Evolutionary conservation across 129 eudicot species (phyloP).

Genomic region (Centella asiatica): DNA sequence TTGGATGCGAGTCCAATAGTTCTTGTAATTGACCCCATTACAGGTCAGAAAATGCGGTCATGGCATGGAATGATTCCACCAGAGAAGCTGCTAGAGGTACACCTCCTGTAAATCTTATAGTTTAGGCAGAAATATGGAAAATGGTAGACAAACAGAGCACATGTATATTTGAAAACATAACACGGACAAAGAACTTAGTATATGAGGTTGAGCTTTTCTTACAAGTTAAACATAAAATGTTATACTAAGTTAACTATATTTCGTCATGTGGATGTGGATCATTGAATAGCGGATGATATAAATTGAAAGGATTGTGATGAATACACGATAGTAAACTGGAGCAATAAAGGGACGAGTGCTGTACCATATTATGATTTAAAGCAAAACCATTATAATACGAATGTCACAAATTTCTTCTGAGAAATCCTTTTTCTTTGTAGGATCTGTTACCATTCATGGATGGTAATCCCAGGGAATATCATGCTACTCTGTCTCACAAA

Average conservation of each 20-base stretch:
- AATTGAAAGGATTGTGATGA: neutral
- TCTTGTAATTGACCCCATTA: slow-evolving; percentile 83
- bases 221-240: too few species aligned
- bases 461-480: slow-evolving; percentile 68
- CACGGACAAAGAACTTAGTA: too few species aligned
- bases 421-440: slow-evolving; percentile 23
- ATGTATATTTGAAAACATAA: too few species aligned
- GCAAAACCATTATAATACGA: too few species aligned
- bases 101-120: neutral
- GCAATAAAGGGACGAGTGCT: too few species aligned
- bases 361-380: too few species aligned
- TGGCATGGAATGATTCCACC: slow-evolving; percentile 99
- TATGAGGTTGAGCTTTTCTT: neutral
- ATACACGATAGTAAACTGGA: too few species aligned
- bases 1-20: slow-evolving; percentile 68
- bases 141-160: too few species aligned
- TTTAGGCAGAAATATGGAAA: too few species aligned
- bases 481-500: slow-evolving; percentile 60
- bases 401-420: too few species aligned
- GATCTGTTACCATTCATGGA: slow-evolving; percentile 85
- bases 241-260: too few species aligned
- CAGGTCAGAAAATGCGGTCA: slow-evolving; percentile 96
- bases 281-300: neutral
- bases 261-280: neutral
- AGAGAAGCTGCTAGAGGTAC: slow-evolving; percentile 79